A percentile compares a stretch with the other conserved stretches of the same genome.
These are phyloP conservation scores for Halteria grandinella DNA, from an alignment of 73 alveolate genomes.

Conservation along the genomic window DNA sequence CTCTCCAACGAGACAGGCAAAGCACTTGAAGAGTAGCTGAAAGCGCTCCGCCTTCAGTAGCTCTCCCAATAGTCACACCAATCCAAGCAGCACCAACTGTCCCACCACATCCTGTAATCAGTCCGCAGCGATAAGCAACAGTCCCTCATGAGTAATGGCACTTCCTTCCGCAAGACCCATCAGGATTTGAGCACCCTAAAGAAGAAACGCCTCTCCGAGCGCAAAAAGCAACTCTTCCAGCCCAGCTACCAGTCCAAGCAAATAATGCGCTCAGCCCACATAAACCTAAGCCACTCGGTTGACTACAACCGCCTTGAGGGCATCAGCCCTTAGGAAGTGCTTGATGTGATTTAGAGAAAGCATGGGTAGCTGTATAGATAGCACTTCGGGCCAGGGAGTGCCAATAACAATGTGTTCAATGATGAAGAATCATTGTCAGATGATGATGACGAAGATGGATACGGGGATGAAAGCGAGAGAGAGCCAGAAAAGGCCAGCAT, in stretches of 20 bases:
- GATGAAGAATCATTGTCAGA: neutral
- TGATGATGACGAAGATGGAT: neutral
- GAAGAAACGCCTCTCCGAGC: neutral
- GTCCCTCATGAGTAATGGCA: no score
- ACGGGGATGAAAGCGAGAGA: slow-evolving; percentile 40
- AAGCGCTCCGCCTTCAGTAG: neutral
- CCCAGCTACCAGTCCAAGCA: neutral
- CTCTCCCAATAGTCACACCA: no score
- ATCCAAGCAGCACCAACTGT: no score
- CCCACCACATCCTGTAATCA: no score
- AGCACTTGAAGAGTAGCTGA: neutral
- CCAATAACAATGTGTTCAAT: neutral
- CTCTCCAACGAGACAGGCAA: neutral
- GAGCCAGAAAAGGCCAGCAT: slow-evolving; percentile 39
- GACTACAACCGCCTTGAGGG: neutral
- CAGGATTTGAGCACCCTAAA: neutral
- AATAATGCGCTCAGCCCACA: neutral
- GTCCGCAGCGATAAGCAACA: no score
- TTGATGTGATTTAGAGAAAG: neutral
- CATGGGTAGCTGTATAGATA: slow-evolving; percentile 10
- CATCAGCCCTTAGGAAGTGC: neutral
- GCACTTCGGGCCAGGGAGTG: slow-evolving; percentile 49
- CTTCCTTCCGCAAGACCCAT: no score
- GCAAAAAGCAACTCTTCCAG: neutral
- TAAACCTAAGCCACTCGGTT: neutral